Evolutionary conservation across 2,329 filamentous ascomycete genomes (phyloP), one percentile per base, ranked within the genome.

Genomic region (Sporothrix euskadiensis): DNA sequence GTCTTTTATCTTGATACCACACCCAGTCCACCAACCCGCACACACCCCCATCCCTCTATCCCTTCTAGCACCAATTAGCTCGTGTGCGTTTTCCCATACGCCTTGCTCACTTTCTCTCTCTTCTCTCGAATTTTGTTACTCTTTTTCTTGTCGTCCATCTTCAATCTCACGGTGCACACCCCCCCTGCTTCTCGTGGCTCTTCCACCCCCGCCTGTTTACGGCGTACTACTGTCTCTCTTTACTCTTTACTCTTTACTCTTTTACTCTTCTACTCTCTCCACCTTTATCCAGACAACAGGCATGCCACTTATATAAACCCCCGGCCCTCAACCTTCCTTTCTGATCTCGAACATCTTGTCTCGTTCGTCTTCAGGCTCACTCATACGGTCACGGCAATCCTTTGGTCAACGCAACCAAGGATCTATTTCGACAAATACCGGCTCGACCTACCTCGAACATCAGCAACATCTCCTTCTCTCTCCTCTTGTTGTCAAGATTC

Each of bases 241-340:
- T 39, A 7, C 22, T 35, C 8, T 26, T 26, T n/a, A n/a, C n/a
- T n/a, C n/a, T n/a, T 26, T 26, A 26, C 26, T 26, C 26, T 26
- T 26, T 26, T 26, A 26, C 26, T 26, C 1, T 26, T 26, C 26
- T 26, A 26, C 26, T 52, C 54, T 47, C 69, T 49, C 54, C 9
- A 49, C 32, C n/a, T 54, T 44, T 57, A 30, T 44, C 54, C 54
- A 54, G 16, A 47, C 61, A 22, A 61, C 56, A 22, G 56, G 69
- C 61, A 71, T 73, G 69, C 61, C 59, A 71, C 61, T 69, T 74
- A 74, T 74, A 74, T 74, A 74, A 74, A 70, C 30, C 57, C 26
- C 14, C 32, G 52, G 63, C 54, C 61, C 47, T 61, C 63, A 66
- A 72, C 65, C 70, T 44, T 66, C 19, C 54, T 30, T 22, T 22